These are phyloP conservation scores for Striga asiatica DNA, from an alignment of 257 asterid genomes.

Conservation along the genomic window DNA sequence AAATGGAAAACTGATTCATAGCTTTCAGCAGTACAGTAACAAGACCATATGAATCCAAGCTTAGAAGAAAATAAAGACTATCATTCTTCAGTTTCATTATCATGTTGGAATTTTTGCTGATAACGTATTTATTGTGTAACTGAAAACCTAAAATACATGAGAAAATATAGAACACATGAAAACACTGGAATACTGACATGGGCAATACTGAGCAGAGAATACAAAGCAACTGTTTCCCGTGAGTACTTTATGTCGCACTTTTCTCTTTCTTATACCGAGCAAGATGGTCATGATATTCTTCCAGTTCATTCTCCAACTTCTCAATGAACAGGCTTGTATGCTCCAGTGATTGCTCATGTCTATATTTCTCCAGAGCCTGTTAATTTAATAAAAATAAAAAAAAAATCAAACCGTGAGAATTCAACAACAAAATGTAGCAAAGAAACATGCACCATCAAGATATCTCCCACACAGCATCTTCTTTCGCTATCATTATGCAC, in stretches of 20 bases:
- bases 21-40: too few species aligned
- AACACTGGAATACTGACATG: too few species aligned
- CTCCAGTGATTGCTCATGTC: constrained; percentile 71
- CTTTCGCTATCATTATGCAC: too few species aligned
- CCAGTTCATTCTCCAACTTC: constrained; percentile 80
- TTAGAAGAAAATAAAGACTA: too few species aligned
- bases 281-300: constrained; percentile 57
- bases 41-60: too few species aligned
- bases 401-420: neutral
- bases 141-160: constrained; percentile 1
- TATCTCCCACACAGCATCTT: too few species aligned
- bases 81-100: too few species aligned
- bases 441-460: neutral
- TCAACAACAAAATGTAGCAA: too few species aligned
- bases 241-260: constrained; percentile 18
- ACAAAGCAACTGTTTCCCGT: neutral
- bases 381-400: neutral
- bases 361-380: constrained; percentile 84
- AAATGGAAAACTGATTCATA: too few species aligned
- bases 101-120: neutral
- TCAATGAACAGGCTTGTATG: constrained; percentile 87
- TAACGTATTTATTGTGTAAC: neutral
- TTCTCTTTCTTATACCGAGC: constrained; percentile 40
- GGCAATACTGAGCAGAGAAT: neutral
- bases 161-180: too few species aligned